These are phyloP conservation scores for Thermothielavioides terrestris DNA, from an alignment of 495 filamentous ascomycete genomes.

Conservation along the genomic window DNA sequence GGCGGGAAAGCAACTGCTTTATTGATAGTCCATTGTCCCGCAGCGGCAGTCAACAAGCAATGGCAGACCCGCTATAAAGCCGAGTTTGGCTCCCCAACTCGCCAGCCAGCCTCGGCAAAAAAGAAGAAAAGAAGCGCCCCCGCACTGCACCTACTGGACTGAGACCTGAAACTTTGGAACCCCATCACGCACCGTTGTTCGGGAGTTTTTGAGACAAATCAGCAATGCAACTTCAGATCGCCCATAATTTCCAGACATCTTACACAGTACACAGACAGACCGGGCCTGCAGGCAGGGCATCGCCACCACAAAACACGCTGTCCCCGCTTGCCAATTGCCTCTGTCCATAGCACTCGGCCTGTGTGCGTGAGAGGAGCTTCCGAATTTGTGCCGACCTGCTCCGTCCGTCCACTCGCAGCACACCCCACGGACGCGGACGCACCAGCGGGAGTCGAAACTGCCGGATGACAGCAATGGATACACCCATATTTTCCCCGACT, in stretches of 20 bases:
- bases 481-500: no score
- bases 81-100: neutral
- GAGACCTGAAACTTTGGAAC: neutral
- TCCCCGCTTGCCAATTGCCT: neutral
- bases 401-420: no score
- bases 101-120: neutral
- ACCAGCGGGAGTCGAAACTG: no score
- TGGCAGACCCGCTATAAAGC: neutral
- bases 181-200: neutral
- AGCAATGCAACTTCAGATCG: neutral
- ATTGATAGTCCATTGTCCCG: neutral
- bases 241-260: neutral
- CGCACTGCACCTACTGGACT: neutral
- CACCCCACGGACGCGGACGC: no score
- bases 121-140: neutral
- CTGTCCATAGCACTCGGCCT: neutral
- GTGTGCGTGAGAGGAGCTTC: no score
- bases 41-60: neutral
- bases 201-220: constrained; percentile 2
- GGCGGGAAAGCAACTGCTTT: neutral
- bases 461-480: no score
- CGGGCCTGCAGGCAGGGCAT: no score
- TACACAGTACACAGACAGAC: no score
- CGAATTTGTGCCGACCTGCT: no score
- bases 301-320: neutral